phyloP scores from a whole-genome alignment of 441 rosid species.

The Capsella rubella region DNA sequence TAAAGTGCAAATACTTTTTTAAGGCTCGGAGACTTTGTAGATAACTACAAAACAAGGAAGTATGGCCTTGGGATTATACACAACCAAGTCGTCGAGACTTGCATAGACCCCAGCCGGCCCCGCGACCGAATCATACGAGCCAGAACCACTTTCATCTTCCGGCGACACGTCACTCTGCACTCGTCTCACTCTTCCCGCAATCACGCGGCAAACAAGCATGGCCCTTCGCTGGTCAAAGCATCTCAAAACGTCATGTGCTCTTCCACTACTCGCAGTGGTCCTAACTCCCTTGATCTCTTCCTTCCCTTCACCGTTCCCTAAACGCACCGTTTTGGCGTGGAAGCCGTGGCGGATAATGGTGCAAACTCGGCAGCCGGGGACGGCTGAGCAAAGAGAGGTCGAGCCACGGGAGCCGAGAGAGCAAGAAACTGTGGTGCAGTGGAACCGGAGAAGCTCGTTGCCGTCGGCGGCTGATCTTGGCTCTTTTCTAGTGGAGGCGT shows the following conservation, averaged over 20 bases:
- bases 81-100: conserved; percentile 73
- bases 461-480: conserved; percentile 96
- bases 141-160: conserved; percentile 41
- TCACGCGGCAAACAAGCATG: conserved; percentile 93
- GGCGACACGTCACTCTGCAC: conserved; percentile 50
- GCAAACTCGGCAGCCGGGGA: conserved; percentile 92
- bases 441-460: conserved; percentile 89
- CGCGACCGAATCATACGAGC: conserved; percentile 79
- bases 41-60: conserved; percentile 94
- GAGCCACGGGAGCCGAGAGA: conserved; percentile 76
- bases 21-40: conserved; percentile 63
- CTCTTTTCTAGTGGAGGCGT: conserved; percentile 62
- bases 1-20: conserved; percentile 1
- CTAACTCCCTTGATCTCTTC: conserved; percentile 53
- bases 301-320: conserved; percentile 10
- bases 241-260: conserved; percentile 77
- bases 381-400: conserved; percentile 70
- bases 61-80: conserved; percentile 81
- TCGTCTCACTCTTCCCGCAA: conserved; percentile 81
- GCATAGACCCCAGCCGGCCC: conserved; percentile 70
- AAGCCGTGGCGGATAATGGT: conserved; percentile 83
- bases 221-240: conserved; percentile 77
- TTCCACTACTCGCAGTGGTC: conserved; percentile 93
- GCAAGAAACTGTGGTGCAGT: conserved; percentile 78
- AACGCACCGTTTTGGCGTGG: conserved; percentile 52